Evolutionary conservation across 2,329 filamentous ascomycete species (phyloP).

Genomic region (Cladosporium sphaerospermum): DNA sequence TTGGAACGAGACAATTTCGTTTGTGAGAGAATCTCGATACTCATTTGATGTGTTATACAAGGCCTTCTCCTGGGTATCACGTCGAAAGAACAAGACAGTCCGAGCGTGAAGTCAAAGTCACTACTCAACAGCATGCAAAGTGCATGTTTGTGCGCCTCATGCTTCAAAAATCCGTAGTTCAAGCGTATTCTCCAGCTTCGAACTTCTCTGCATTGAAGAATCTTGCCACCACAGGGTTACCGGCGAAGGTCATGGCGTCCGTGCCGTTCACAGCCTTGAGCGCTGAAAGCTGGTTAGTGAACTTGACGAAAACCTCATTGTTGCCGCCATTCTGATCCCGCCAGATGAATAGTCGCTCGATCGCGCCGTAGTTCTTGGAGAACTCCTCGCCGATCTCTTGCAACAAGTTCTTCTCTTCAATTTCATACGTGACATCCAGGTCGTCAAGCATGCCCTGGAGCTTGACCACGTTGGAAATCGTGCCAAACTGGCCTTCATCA

Average conservation of each 20-base stretch:
- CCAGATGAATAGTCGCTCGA: conserved; percentile 48
- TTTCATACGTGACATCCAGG: conserved; percentile 73
- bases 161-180: not conserved
- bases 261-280: conserved; percentile 86
- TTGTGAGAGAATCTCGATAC: no score
- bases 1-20: no score
- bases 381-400: conserved; percentile 97
- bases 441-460: conserved; percentile 80
- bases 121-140: no score
- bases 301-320: conserved; percentile 77
- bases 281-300: conserved; percentile 77
- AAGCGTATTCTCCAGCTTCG: conserved; percentile 51
- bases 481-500: conserved; percentile 33
- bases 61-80: no score
- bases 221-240: conserved; percentile 71
- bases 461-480: conserved; percentile 76
- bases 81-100: no score
- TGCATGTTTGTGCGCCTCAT: no score
- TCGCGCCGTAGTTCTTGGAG: conserved; percentile 57
- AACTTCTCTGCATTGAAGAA: conserved; percentile 83
- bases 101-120: no score
- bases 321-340: conserved; percentile 40
- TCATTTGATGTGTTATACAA: no score
- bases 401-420: conserved; percentile 63
- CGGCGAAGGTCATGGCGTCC: conserved; percentile 81